phyloP scores from a whole-genome alignment of 2,329 filamentous ascomycete genomes.

The Hypoxylon sp. region DNA sequence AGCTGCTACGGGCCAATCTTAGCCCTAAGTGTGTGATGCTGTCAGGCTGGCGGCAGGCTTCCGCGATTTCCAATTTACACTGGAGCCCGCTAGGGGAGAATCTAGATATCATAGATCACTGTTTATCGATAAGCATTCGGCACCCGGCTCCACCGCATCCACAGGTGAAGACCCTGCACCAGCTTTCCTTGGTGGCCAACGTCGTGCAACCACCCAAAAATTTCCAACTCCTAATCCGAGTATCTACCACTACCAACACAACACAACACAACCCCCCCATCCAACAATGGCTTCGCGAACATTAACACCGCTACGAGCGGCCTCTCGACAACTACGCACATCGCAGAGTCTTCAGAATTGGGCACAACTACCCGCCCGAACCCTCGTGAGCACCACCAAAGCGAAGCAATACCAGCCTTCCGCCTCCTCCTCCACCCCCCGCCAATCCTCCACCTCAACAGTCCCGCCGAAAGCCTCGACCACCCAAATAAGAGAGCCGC shows the following conservation, averaged over 20 bases:
- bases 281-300: slow-evolving; percentile 47
- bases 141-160: slow-evolving; percentile 15
- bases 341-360: not conserved
- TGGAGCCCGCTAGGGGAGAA: not conserved
- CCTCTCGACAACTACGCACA: slow-evolving; percentile 19
- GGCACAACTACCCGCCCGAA: slow-evolving; percentile 19
- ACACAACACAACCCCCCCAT: slow-evolving; percentile 1
- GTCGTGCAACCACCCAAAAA: slow-evolving; percentile 11
- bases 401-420: slow-evolving; percentile 33
- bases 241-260: slow-evolving; percentile 4
- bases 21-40: slow-evolving; percentile 3
- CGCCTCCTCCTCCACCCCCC: slow-evolving; percentile 8
- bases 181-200: not conserved
- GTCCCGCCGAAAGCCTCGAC: slow-evolving; percentile 20
- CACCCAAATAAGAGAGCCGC: not conserved
- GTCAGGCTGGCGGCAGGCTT: not conserved
- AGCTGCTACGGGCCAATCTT: not conserved
- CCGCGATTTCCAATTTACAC: slow-evolving; percentile 7
- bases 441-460: slow-evolving; percentile 32
- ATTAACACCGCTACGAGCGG: slow-evolving; percentile 46
- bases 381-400: slow-evolving; percentile 39
- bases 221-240: slow-evolving; percentile 12
- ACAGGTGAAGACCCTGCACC: no score
- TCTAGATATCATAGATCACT: not conserved
- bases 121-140: slow-evolving; percentile 34